These are phyloP conservation scores for Bothriochloa decipiens DNA, from an alignment of 176 grass and related monocot genomes.

Conservation along the genomic window DNA sequence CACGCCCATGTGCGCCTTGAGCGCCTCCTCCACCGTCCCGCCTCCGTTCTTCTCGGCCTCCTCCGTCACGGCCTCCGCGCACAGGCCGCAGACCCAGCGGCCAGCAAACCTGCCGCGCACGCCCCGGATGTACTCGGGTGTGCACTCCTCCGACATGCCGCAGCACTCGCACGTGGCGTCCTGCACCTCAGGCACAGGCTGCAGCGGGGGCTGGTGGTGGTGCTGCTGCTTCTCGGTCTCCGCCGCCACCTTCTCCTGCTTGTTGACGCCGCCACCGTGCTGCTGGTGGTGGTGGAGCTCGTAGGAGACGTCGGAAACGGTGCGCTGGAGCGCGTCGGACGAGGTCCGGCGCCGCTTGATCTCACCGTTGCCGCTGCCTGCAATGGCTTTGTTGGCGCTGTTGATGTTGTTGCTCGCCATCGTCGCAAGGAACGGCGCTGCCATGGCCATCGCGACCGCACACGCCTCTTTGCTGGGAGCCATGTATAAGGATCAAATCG, in stretches of 20 bases:
- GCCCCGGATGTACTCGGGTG: constrained; percentile 68
- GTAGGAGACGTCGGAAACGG: constrained; percentile 80
- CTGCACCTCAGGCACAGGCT: constrained; percentile 56
- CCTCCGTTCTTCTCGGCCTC: constrained; percentile 62
- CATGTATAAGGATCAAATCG: constrained; percentile 5
- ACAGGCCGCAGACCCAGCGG: constrained; percentile 81
- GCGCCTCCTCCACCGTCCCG: constrained; percentile 46
- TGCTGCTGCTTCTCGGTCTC: neutral
- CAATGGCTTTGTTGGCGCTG: neutral
- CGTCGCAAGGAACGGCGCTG: constrained; percentile 48
- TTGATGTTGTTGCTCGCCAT: constrained; percentile 35
- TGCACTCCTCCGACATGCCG: constrained; percentile 95
- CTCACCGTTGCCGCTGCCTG: constrained; percentile 6
- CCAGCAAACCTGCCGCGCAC: constrained; percentile 73
- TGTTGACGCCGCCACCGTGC: neutral
- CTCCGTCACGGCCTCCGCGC: constrained; percentile 64
- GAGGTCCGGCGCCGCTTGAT: constrained; percentile 66
- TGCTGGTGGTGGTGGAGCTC: constrained; percentile 52
- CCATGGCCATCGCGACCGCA: constrained; percentile 55
- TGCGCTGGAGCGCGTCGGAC: constrained; percentile 66
- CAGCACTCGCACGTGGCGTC: constrained; percentile 90
- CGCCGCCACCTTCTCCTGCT: neutral
- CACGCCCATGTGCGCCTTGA: constrained; percentile 60
- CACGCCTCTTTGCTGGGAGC: constrained; percentile 51
- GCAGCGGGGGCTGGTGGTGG: constrained; percentile 3